Evolutionary conservation across 768 basidiomycete species (phyloP).

Genomic region (Suillus tomentosus): DNA sequence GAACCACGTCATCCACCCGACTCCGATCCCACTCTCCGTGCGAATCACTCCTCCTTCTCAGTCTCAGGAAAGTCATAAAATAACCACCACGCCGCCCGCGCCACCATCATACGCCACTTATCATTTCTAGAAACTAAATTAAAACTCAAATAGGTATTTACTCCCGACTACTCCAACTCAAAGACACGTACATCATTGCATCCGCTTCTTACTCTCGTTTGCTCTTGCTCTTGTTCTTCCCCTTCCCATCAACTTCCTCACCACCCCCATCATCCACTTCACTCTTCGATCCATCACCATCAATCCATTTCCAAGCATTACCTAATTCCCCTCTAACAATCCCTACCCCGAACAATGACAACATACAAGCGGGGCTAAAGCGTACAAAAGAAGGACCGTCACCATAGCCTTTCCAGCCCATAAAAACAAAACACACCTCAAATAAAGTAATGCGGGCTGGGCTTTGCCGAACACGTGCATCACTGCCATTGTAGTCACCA

Average conservation of each 20-base stretch:
- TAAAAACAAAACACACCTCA: constrained; percentile 55
- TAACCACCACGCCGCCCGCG: neutral
- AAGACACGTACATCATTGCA: neutral
- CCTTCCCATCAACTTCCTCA: constrained; percentile 4
- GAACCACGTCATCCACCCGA: neutral
- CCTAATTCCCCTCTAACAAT: constrained; percentile 65
- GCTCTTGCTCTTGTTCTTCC: constrained; percentile 18
- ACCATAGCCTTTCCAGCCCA: constrained; percentile 2
- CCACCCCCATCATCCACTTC: constrained; percentile 12
- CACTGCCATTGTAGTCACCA: constrained; percentile 75
- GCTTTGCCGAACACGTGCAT: constrained; percentile 79
- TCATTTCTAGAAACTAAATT: too few species aligned
- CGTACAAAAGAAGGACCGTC: neutral
- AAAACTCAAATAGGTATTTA: constrained; percentile 1
- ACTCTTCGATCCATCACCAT: constrained; percentile 38
- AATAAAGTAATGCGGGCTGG: constrained; percentile 92
- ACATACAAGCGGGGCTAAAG: constrained; percentile 72
- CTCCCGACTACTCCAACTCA: neutral
- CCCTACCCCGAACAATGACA: constrained; percentile 65
- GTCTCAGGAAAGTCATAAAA: neutral
- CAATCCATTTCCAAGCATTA: constrained; percentile 73
- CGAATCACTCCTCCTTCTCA: neutral
- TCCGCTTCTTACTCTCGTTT: constrained; percentile 15
- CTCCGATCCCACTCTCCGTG: neutral
- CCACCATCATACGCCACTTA: constrained; percentile 6